Conservation (phyloP, 805 yeast genomes). For the Candida silvicultrix region DNA sequence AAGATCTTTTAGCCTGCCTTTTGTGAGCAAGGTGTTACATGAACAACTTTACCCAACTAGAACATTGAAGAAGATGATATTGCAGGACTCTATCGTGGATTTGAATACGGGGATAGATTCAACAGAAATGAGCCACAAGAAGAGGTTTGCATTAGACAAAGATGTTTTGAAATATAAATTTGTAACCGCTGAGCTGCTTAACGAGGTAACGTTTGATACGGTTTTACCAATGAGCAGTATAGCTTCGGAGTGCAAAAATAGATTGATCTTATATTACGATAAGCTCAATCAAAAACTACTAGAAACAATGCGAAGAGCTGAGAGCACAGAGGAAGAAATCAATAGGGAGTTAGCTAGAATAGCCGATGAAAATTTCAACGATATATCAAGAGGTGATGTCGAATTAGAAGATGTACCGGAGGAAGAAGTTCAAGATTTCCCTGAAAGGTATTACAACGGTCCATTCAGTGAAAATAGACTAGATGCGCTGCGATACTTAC, state of each 20-base stretch:
- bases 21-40: constrained; percentile 26
- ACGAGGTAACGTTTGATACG: constrained; percentile 17
- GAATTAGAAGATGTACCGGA: constrained; percentile 7
- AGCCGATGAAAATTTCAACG: constrained; percentile 12
- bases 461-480: constrained; percentile 5
- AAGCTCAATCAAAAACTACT: constrained; percentile 11
- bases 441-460: constrained; percentile 11
- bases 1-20: constrained; percentile 30
- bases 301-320: constrained; percentile 7
- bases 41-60: constrained; percentile 20
- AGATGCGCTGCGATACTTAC: constrained; percentile 3
- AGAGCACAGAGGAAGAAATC: constrained; percentile 9
- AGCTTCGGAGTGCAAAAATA: constrained; percentile 10
- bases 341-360: constrained; percentile 13
- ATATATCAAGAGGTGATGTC: constrained; percentile 3
- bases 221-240: constrained; percentile 16
- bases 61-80: constrained; percentile 14
- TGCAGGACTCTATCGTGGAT: constrained; percentile 14
- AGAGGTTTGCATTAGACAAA: constrained; percentile 13
- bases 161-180: constrained; percentile 17
- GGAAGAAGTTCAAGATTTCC: constrained; percentile 12
- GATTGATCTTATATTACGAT: constrained; percentile 9
- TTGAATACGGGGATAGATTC: constrained; percentile 4
- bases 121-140: constrained; percentile 2
- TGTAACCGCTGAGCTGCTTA: constrained; percentile 19